Base-by-base conservation (phyloP, 1,139 yeast genomes). In the Kluyveromyces marxianus region DNA sequence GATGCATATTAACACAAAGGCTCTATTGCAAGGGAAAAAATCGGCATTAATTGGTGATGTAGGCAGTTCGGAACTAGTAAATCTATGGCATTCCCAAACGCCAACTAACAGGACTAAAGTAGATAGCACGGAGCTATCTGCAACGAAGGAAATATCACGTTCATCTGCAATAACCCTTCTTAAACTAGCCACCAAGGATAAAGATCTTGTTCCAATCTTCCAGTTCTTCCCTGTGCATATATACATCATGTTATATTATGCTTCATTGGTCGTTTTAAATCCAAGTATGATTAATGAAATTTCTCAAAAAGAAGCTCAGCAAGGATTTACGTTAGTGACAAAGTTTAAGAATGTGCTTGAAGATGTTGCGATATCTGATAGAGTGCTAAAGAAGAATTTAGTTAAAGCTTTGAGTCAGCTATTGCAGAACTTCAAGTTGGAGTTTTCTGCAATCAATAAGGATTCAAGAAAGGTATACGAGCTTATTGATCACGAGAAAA, bases 141-240 rank as follows among this genome's bases (percentile, higher is more conserved):
- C 68, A 57, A 56, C 70, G 59, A 45, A 69, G 60, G 58, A 74
- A 47, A 71, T 81, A 34, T 86, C 88, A 0, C 59, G 75, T 24
- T 72, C 76, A 44, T 83, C 89, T 0, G 88, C 89, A 0, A 75
- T 74, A 44, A 78, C 84, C 0, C 81, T 82, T 0, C 60, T 82
- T 41, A 77, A 76, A 50, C 64, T 81, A 44, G 82, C 80, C 1
- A 67, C 80, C 4, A 75, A 72, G 44, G 88, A 82, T 57, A 66
- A 69, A 26, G 88, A 82, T 57, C 78, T 82, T 35, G 60, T 74
- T 37, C 70, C 71, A 25, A 79, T 80, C 42, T 67, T 82, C 50
- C 75, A 72, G 55, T 82, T 79, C 55, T 83, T 81, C 14, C 89
- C 89, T 0, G 77, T 81, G 10, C 88, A 82, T 59, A 78, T 82